These are phyloP conservation scores for Phytopythium sindhum DNA, from an alignment of 352 stramenopile genomes.

Conservation along the genomic window DNA sequence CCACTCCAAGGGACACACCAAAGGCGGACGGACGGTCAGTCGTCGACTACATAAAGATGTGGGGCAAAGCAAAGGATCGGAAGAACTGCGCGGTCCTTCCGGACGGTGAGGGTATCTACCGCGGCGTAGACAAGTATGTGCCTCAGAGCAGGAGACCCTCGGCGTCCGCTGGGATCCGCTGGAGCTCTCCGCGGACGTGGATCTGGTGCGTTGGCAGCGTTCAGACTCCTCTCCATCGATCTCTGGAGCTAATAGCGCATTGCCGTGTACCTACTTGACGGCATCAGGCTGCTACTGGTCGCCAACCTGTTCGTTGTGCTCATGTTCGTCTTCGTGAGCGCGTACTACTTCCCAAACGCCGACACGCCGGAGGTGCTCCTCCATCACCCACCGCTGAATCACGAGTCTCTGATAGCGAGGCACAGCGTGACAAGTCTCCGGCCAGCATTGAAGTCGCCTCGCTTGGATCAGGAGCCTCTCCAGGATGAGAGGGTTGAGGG, in stretches of 20 bases:
- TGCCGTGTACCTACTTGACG: background rate
- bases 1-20: background rate
- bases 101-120: background rate
- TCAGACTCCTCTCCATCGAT: background rate
- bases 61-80: background rate
- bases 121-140: background rate
- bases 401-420: slow-evolving; percentile 5
- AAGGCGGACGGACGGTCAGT: background rate
- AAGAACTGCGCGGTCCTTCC: slow-evolving; percentile 7
- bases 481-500: background rate
- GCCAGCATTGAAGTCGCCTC: background rate
- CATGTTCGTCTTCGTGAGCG: slow-evolving; percentile 54
- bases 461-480: background rate
- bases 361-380: slow-evolving; percentile 28
- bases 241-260: background rate
- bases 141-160: background rate
- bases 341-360: slow-evolving; percentile 37
- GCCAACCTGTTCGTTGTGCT: slow-evolving; percentile 42
- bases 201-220: slow-evolving; percentile 13
- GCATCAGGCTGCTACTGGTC: slow-evolving; percentile 39
- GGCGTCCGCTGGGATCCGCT: background rate
- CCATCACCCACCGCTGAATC: slow-evolving; percentile 32
- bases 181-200: slow-evolving; percentile 10
- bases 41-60: background rate
- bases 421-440: background rate